Evolutionary conservation across 371 early-diverging fungal genomes (phyloP).

Genomic region (Rhizopus stolonifer): DNA sequence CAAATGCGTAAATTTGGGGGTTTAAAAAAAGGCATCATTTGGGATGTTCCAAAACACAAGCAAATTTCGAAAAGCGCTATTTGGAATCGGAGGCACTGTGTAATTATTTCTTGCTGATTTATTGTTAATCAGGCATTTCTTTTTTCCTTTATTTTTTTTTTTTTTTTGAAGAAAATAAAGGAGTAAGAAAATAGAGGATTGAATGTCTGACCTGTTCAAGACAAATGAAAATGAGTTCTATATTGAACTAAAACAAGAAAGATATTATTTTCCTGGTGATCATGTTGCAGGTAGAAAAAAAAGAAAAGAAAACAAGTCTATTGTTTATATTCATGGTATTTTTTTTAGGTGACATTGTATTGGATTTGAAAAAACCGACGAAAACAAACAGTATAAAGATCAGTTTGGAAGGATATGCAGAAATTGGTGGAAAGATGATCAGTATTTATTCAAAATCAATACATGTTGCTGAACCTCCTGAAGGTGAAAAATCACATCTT

Average conservation of each 20-base stretch:
- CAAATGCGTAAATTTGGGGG: slow-evolving; percentile 7
- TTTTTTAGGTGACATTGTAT: slow-evolving; percentile 39
- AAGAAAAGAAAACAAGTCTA: not conserved
- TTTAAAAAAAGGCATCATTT: slow-evolving; percentile 2
- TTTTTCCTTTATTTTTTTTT: not conserved
- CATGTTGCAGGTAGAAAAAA: slow-evolving; percentile 33
- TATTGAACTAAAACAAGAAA: slow-evolving; percentile 37
- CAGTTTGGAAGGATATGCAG: slow-evolving; percentile 32
- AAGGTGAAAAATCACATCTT: slow-evolving; percentile 27
- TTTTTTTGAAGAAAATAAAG: not conserved
- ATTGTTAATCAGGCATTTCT: not conserved
- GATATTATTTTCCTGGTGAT: slow-evolving; percentile 47
- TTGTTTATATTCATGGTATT: not conserved
- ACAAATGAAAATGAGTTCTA: slow-evolving; percentile 43
- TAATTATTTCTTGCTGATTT: too few relatives aligned
- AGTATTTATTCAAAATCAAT: slow-evolving; percentile 24
- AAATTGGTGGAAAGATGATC: slow-evolving; percentile 22
- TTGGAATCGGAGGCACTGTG: slow-evolving; percentile 14
- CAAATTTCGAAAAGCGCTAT: slow-evolving; percentile 12
- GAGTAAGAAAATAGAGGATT: not conserved
- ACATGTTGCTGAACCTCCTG: slow-evolving; percentile 27
- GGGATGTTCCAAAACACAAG: slow-evolving; percentile 15
- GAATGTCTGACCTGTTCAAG: slow-evolving; percentile 22
- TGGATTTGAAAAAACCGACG: slow-evolving; percentile 38
- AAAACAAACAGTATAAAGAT: slow-evolving; percentile 39